Conservation (phyloP, 495 filamentous ascomycete genomes). For the Neurospora sp. region DNA sequence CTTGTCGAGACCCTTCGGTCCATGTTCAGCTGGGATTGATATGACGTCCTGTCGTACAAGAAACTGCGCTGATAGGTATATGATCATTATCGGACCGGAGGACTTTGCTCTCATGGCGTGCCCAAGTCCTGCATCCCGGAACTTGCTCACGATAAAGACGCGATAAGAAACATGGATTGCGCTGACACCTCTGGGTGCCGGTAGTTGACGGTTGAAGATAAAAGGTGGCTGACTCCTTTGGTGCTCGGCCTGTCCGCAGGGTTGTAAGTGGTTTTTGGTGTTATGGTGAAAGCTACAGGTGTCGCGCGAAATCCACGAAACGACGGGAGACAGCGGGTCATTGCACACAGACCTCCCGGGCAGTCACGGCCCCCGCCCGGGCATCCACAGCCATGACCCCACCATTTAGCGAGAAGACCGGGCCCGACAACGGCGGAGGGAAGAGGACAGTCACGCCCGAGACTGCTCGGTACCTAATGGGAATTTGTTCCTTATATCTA, state of each 20-base stretch:
- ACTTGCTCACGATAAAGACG: not conserved
- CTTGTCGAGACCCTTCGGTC: not conserved
- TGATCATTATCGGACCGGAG: not conserved
- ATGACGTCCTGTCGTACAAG: not conserved
- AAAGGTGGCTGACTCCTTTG: not conserved
- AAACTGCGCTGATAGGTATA: not conserved
- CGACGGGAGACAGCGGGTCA: not conserved
- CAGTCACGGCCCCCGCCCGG: not conserved
- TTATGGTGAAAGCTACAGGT: not conserved
- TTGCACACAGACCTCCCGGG: not conserved
- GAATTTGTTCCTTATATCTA: not conserved
- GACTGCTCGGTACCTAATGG: not conserved
- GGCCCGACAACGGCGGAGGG: not conserved
- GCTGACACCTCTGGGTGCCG: not conserved
- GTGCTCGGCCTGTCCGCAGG: not conserved
- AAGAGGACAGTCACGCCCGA: not conserved
- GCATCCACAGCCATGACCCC: not conserved
- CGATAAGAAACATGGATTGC: not conserved
- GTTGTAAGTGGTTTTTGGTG: not conserved
- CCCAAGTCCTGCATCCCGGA: not conserved
- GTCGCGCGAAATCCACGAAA: not conserved
- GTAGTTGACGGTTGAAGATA: not conserved
- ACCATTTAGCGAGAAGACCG: not conserved
- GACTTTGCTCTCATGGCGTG: not conserved
- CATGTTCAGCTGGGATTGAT: not conserved